Percentiles rank a stretch among this genome's conserved stretches.
phyloP scores from a whole-genome alignment of 2,329 filamentous ascomycete species.

The Stemphylium lycopersici region DNA sequence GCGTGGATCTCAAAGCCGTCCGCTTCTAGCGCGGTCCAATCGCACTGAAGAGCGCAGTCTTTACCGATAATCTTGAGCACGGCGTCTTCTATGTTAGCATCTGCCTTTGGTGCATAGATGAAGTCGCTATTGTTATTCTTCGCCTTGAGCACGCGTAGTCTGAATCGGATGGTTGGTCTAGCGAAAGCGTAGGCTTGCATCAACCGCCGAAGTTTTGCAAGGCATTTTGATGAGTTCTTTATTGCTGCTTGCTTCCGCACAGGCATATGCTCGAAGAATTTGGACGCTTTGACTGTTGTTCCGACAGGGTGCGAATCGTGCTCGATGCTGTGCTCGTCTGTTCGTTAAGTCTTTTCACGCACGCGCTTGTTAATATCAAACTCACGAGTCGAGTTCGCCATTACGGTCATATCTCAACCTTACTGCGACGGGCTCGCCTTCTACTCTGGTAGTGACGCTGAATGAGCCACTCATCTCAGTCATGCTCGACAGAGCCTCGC shows the following conservation, averaged over 20 bases:
- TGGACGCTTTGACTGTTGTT: conserved; percentile 67
- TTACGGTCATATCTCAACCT: conserved; percentile 58
- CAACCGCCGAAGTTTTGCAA: conserved; percentile 64
- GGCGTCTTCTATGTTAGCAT: conserved; percentile 61
- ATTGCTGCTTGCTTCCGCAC: conserved; percentile 66
- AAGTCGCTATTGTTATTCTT: conserved; percentile 61
- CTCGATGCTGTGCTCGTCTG: conserved; percentile 32
- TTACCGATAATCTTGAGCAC: conserved; percentile 67
- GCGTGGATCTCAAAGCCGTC: conserved; percentile 60
- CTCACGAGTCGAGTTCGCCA: conserved; percentile 56
- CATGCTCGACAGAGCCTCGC: conserved; percentile 72
- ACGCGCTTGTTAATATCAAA: neutral
- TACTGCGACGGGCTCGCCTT: conserved; percentile 65
- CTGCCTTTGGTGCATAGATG: conserved; percentile 65
- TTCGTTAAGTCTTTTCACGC: neutral
- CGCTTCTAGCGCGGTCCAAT: conserved; percentile 47
- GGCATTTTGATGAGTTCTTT: conserved; percentile 63
- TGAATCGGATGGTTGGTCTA: conserved; percentile 66
- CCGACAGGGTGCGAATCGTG: conserved; percentile 65
- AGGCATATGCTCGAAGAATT: conserved; percentile 66
- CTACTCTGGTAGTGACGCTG: conserved; percentile 67
- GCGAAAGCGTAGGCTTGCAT: conserved; percentile 71
- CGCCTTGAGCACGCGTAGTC: conserved; percentile 64
- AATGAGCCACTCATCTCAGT: conserved; percentile 64
- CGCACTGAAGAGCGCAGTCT: conserved; percentile 62